Evolutionary conservation across 768 basidiomycete species (phyloP).

Genomic region (Leucosporidium creatinivorum): DNA sequence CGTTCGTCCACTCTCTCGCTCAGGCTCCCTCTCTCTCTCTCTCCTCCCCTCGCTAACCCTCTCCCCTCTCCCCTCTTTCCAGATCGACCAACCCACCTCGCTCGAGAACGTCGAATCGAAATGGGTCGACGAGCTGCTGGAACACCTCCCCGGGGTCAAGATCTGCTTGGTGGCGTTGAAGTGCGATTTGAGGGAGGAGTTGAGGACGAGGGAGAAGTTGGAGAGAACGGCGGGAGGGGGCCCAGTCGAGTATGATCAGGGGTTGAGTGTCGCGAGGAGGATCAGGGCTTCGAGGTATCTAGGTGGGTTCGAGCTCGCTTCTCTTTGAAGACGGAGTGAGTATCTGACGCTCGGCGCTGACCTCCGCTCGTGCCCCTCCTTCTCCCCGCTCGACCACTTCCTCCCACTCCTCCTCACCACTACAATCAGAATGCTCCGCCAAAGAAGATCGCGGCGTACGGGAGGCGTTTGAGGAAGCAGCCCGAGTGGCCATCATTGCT

Average conservation of each 20-base stretch:
- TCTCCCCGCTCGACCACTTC: neutral
- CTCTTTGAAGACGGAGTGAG: too few species aligned
- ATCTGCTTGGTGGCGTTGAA: conserved; percentile 71
- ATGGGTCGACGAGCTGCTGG: conserved; percentile 85
- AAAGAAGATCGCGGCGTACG: conserved; percentile 92
- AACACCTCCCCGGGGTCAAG: conserved; percentile 94
- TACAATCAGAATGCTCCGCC: conserved; percentile 81
- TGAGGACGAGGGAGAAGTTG: conserved; percentile 60
- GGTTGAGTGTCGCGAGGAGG: conserved; percentile 37
- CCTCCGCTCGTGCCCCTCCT: neutral
- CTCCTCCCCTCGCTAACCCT: neutral
- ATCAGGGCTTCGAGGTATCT: conserved; percentile 66
- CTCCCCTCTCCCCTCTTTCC: conserved; percentile 1
- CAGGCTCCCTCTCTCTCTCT: too few species aligned
- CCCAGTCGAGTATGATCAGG: conserved; percentile 77
- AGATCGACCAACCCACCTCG: conserved; percentile 92
- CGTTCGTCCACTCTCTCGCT: conserved; percentile 50
- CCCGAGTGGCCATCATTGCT: conserved; percentile 70
- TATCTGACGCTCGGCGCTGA: neutral
- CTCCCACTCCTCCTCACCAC: too few species aligned
- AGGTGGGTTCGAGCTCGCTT: too few species aligned
- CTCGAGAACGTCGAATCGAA: conserved; percentile 93
- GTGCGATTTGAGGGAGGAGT: conserved; percentile 89
- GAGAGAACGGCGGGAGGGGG: conserved; percentile 61
- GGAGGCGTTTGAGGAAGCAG: conserved; percentile 85